These are phyloP conservation scores for Umbelopsis sp. DNA, from an alignment of 371 early-diverging fungal genomes.

Conservation along the genomic window DNA sequence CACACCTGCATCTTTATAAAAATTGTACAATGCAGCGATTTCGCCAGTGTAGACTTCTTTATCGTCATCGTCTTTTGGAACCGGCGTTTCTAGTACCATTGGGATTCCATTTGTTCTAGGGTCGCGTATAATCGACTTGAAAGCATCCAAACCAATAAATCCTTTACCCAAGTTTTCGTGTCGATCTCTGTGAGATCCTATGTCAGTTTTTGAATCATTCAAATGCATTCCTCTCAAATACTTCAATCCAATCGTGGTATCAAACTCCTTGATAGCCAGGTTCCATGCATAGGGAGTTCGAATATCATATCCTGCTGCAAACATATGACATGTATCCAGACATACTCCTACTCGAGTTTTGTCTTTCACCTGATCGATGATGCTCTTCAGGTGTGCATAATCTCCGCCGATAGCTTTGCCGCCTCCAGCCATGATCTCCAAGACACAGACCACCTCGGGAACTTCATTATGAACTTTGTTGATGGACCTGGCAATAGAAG, in stretches of 20 bases:
- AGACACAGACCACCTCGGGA: conserved; percentile 45
- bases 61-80: conserved; percentile 29
- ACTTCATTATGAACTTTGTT: conserved; percentile 55
- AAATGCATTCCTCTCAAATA: conserved; percentile 68
- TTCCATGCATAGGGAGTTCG: conserved; percentile 50
- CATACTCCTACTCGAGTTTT: conserved; percentile 68
- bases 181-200: conserved; percentile 54
- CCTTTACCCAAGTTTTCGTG: conserved; percentile 72
- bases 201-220: conserved; percentile 59
- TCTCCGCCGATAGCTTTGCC: conserved; percentile 58
- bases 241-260: conserved; percentile 53
- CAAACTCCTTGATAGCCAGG: conserved; percentile 57
- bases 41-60: conserved; percentile 28
- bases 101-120: conserved; percentile 57
- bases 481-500: conserved; percentile 50
- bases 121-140: conserved; percentile 62
- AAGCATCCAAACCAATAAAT: conserved; percentile 60
- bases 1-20: background rate
- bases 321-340: conserved; percentile 73
- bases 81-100: conserved; percentile 69
- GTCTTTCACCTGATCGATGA: conserved; percentile 57
- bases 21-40: background rate
- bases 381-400: conserved; percentile 58
- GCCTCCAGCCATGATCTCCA: conserved; percentile 68
- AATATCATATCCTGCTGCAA: conserved; percentile 73